Percentiles rank a stretch among this genome's conserved stretches.
Conservation (phyloP, 371 early-diverging fungal species). For the Mucor ambiguus region DNA sequence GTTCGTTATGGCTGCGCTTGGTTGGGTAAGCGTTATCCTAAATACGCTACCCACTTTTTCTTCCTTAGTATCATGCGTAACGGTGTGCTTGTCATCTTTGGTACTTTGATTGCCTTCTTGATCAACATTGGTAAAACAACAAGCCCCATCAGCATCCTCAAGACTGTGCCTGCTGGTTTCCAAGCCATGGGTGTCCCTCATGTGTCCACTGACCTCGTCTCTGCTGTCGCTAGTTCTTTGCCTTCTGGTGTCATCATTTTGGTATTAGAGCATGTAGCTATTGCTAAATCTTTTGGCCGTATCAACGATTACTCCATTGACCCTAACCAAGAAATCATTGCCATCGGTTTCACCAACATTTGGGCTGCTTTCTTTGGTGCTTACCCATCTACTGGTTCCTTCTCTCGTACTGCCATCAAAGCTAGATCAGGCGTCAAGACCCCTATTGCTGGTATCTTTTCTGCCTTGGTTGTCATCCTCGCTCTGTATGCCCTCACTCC, state of each 20-base stretch:
- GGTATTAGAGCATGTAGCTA: constrained; percentile 85
- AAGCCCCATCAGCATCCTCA: constrained; percentile 64
- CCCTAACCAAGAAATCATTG: constrained; percentile 85
- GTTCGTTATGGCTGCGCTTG: constrained; percentile 45
- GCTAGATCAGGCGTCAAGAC: constrained; percentile 81
- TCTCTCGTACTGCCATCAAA: constrained; percentile 73
- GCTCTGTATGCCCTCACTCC: constrained; percentile 83
- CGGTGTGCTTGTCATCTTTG: constrained; percentile 49
- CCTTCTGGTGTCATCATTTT: constrained; percentile 73
- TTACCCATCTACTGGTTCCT: constrained; percentile 54
- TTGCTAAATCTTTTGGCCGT: constrained; percentile 80
- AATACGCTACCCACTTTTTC: constrained; percentile 43
- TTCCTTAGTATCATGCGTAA: constrained; percentile 59
- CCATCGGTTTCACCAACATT: constrained; percentile 84
- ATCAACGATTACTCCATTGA: constrained; percentile 69
- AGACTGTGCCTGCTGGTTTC: constrained; percentile 74
- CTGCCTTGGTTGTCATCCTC: constrained; percentile 74
- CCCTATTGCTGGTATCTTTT: constrained; percentile 81
- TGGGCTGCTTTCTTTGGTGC: constrained; percentile 81
- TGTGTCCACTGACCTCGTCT: constrained; percentile 40
- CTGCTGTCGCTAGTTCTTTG: constrained; percentile 53
- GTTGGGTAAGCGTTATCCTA: constrained; percentile 45
- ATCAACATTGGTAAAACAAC: constrained; percentile 44
- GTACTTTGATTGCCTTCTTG: constrained; percentile 47
- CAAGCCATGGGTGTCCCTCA: constrained; percentile 60